Percentiles rank a stretch among this genome's conserved stretches.
Conservation (phyloP, 2,329 filamentous ascomycete genomes). For the Penicillium sp. region DNA sequence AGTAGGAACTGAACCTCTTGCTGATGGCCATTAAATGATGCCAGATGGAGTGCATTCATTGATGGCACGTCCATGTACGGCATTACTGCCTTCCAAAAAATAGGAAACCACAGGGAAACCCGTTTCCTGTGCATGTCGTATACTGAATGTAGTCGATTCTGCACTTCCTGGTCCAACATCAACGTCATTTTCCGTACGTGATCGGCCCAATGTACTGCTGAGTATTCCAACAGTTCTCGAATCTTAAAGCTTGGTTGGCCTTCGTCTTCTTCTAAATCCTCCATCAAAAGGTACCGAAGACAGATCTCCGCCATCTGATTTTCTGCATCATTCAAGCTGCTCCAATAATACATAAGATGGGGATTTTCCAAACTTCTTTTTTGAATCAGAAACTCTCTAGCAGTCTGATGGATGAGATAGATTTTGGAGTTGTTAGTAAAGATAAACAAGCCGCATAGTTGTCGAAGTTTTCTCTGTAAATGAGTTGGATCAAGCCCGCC, state of each 20-base stretch:
- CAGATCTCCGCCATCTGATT: conserved; percentile 6
- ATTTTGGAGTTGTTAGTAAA: conserved; percentile 15
- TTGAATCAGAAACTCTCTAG: conserved; percentile 11
- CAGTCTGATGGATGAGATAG: conserved; percentile 20
- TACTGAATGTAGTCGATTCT: background rate
- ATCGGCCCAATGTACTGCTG: background rate
- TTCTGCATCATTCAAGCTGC: conserved; percentile 1
- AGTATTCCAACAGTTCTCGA: background rate
- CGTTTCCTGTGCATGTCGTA: background rate
- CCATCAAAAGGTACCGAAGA: conserved; percentile 11
- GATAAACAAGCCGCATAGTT: conserved; percentile 16
- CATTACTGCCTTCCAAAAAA: background rate
- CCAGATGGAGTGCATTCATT: background rate
- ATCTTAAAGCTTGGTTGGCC: background rate
- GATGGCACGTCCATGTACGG: background rate
- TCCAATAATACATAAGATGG: conserved; percentile 1
- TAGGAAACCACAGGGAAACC: background rate
- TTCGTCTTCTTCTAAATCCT: background rate
- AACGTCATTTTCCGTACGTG: background rate
- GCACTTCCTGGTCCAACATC: background rate
- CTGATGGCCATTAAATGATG: conserved; percentile 6
- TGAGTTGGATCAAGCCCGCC: background rate
- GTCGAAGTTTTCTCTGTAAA: conserved; percentile 2
- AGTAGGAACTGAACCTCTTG: background rate
- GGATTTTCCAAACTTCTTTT: background rate